Evolutionary conservation across 2,329 filamentous ascomycete genomes (phyloP), one percentile per base, ranked within the genome.

Genomic region (Fusarium sp.): DNA sequence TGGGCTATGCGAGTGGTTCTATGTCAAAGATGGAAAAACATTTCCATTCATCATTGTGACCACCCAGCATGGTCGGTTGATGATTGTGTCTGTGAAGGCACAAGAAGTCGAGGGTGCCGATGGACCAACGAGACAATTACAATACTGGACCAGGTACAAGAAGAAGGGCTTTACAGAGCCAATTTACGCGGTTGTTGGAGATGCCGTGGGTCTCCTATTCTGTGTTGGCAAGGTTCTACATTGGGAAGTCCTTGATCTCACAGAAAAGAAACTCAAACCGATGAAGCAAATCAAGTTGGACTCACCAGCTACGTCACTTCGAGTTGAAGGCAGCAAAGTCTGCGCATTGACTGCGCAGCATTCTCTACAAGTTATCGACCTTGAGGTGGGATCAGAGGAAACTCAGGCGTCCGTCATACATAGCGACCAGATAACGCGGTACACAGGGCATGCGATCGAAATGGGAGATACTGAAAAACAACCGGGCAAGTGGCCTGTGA

Each of bases 41-140:
- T 91, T 90, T 77, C 83, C 86, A 3, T 91, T 89, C 74, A 82
- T 93, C 32, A 82, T 93, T 16, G 84, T 92, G 13, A 84, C 87
- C 6, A 88, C 87, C 1, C 82, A 82, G 32, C 79, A 80, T 12
- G 88, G 89, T 2, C 81, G 84, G 7, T 79, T 92, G 14, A 73
- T 89, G 21, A 82, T 92, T 10, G 82, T 90, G 16, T 85, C 87
- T 2, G 81, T 86, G 9, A 81, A 83, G 40, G 66, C 58, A 28
- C 47, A 50, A 14, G 67, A 72, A 30, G 45, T 37, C 23, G 60
- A 72, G 25, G 37, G 53, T 5, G 59, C 68, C 30, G 50, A 75
- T 32, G 63, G 68, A 21, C 48, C 55, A 8, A 41, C 47, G 18
- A 69, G 68, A 47, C 66, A 66, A 50, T 57, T 89, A 58, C 81